phyloP scores from a whole-genome alignment of 345 rosid species.

The Dipteronia sinensis region DNA sequence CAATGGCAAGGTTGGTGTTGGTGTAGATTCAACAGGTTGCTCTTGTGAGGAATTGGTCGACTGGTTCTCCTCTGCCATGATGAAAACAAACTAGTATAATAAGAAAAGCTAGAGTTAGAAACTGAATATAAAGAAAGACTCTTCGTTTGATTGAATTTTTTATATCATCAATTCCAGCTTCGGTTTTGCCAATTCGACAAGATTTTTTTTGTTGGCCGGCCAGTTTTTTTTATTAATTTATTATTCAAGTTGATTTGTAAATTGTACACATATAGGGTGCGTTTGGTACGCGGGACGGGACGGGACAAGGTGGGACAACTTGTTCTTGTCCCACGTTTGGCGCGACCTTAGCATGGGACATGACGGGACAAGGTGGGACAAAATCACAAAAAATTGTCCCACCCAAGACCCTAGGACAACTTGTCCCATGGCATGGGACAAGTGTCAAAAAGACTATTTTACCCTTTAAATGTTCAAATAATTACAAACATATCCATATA shows the following conservation, averaged over 20 bases:
- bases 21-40: constrained; percentile 15
- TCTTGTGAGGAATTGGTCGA: constrained; percentile 4
- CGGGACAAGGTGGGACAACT: too few species aligned
- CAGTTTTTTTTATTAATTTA: background rate
- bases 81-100: background rate
- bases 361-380: too few species aligned
- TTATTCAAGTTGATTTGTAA: background rate
- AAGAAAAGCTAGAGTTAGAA: background rate
- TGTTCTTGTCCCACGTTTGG: too few species aligned
- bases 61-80: constrained; percentile 26
- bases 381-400: too few species aligned
- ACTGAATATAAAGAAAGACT: background rate
- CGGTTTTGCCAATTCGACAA: constrained; percentile 11
- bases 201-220: background rate
- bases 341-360: too few species aligned
- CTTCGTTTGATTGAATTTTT: background rate
- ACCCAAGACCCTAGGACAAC: too few species aligned
- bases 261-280: too few species aligned
- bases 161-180: constrained; percentile 1
- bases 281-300: too few species aligned
- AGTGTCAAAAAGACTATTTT: too few species aligned
- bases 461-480: too few species aligned
- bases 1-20: constrained; percentile 25
- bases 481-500: too few species aligned
- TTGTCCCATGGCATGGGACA: too few species aligned